phyloP scores from a whole-genome alignment of 768 basidiomycete species.

The Brasilioporus rufonigricans region DNA sequence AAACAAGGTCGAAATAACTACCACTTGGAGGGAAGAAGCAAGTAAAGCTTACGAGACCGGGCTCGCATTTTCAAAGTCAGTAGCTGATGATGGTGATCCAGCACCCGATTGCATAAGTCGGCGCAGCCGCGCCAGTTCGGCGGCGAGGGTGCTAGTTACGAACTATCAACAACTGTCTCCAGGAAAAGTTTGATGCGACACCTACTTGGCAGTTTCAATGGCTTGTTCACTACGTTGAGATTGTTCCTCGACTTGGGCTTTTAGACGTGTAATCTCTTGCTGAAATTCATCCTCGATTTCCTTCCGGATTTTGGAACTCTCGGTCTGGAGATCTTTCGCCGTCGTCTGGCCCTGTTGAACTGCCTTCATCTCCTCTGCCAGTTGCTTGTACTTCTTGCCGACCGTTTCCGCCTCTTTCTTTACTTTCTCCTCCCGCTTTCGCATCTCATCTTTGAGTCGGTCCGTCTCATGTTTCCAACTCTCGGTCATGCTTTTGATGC shows the following conservation, averaged over 20 bases:
- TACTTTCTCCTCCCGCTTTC: constrained; percentile 66
- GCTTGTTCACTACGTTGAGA: constrained; percentile 56
- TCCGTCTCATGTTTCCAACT: constrained; percentile 76
- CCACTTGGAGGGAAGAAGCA: not conserved
- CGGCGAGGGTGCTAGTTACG: constrained; percentile 47
- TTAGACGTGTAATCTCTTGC: constrained; percentile 54
- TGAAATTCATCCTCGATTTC: constrained; percentile 63
- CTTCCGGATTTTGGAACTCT: constrained; percentile 47
- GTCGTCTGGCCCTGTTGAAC: constrained; percentile 45
- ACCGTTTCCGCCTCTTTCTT: constrained; percentile 64
- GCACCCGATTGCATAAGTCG: constrained; percentile 67
- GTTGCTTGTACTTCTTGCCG: constrained; percentile 64
- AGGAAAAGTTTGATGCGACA: not conserved
- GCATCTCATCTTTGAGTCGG: constrained; percentile 70
- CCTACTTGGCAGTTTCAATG: constrained; percentile 60
- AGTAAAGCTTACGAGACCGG: constrained; percentile 11
- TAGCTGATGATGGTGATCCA: constrained; percentile 25
- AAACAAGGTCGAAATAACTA: constrained; percentile 5
- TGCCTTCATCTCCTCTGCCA: constrained; percentile 61
- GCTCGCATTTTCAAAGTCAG: constrained; percentile 11
- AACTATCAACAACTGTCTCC: not conserved
- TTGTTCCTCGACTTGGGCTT: constrained; percentile 51
- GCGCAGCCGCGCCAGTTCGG: constrained; percentile 66
- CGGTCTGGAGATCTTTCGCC: constrained; percentile 49
- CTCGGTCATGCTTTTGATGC: constrained; percentile 68